Evolutionary conservation across 768 basidiomycete genomes (phyloP).

Genomic region (Botryobasidium botryosum): DNA sequence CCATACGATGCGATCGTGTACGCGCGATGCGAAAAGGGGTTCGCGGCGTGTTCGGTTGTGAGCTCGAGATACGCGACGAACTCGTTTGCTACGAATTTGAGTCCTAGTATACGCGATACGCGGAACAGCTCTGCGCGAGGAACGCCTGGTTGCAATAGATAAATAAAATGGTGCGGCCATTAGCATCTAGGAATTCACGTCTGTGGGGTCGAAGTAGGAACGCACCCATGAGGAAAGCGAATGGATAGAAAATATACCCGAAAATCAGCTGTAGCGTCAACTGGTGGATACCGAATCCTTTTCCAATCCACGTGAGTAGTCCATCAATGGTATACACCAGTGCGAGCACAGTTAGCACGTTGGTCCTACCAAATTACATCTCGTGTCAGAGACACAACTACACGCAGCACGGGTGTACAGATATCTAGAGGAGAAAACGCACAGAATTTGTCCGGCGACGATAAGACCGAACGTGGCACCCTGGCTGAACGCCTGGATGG

Average conservation of each 20-base stretch:
- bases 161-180: background rate
- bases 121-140: slow-evolving; percentile 65
- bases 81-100: slow-evolving; percentile 77
- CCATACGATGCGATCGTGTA: slow-evolving; percentile 76
- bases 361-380: slow-evolving; percentile 33
- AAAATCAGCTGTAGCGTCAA: slow-evolving; percentile 74
- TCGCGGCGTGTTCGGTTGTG: slow-evolving; percentile 29
- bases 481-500: slow-evolving; percentile 60
- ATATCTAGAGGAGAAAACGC: slow-evolving; percentile 17
- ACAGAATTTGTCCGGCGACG: slow-evolving; percentile 80
- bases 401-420: too few relatives aligned
- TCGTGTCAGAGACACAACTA: too few relatives aligned
- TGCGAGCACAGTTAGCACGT: slow-evolving; percentile 71
- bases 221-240: slow-evolving; percentile 54
- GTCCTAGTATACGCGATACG: slow-evolving; percentile 67
- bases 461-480: slow-evolving; percentile 73
- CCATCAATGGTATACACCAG: slow-evolving; percentile 73
- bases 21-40: slow-evolving; percentile 51
- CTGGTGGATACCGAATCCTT: slow-evolving; percentile 63
- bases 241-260: slow-evolving; percentile 76
- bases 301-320: slow-evolving; percentile 76
- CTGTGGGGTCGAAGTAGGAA: slow-evolving; percentile 5
- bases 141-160: slow-evolving; percentile 35
- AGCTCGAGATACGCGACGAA: slow-evolving; percentile 54
- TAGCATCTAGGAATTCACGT: background rate